Conservation (phyloP, 2,329 filamentous ascomycete genomes). For the Colletotrichum sublineola region DNA sequence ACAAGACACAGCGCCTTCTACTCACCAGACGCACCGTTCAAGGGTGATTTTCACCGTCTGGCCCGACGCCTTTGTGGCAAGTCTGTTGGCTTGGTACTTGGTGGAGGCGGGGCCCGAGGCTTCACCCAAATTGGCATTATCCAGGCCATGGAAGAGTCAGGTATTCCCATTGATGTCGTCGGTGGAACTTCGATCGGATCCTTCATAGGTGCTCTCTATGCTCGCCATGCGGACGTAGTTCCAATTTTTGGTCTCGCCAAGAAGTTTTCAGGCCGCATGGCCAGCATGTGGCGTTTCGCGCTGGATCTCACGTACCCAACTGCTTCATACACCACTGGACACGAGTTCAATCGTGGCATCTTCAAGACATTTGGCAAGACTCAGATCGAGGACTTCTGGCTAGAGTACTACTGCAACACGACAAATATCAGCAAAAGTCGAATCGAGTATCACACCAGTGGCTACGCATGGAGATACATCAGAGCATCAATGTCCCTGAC, state of each 20-base stretch:
- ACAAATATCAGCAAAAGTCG: constrained; percentile 98
- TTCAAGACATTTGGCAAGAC: constrained; percentile 98
- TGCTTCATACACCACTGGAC: constrained; percentile 96
- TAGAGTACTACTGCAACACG: constrained; percentile 99
- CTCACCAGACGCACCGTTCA: constrained; percentile 91
- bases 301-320: constrained; percentile 96
- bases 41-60: constrained; percentile 95
- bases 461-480: constrained; percentile 98
- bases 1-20: constrained; percentile 92
- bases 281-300: constrained; percentile 98
- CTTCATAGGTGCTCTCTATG: constrained; percentile 95
- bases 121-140: constrained; percentile 96
- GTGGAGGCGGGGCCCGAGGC: constrained; percentile 91
- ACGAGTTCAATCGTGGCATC: constrained; percentile 98
- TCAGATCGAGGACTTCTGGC: constrained; percentile 99
- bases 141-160: constrained; percentile 92
- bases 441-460: constrained; percentile 92
- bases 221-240: constrained; percentile 94
- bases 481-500: constrained; percentile 97
- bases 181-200: constrained; percentile 97
- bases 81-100: constrained; percentile 92
- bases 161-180: constrained; percentile 94
- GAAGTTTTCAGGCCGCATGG: constrained; percentile 99
- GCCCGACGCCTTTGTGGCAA: constrained; percentile 92
- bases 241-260: constrained; percentile 97